Percentiles rank a stretch among this genome's conserved stretches.
Conservation (phyloP, 345 rosid genomes). For the Euclidium syriacum region DNA sequence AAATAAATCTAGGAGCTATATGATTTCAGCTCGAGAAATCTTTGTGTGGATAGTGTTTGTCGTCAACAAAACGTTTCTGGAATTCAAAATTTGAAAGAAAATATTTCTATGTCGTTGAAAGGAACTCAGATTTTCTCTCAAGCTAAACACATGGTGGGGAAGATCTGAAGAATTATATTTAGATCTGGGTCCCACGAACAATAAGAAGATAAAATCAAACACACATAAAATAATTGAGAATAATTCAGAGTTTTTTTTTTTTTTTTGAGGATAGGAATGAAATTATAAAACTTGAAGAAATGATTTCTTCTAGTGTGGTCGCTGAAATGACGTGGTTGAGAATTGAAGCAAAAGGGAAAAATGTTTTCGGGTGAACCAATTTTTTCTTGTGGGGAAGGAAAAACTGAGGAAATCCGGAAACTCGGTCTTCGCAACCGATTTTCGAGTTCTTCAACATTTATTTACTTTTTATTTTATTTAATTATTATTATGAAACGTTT, state of each 20-base stretch:
- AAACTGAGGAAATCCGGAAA: conserved; percentile 19
- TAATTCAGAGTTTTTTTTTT: not conserved
- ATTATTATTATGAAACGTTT: not conserved
- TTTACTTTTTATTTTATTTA: not conserved
- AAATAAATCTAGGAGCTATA: not conserved
- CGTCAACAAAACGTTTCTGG: conserved; percentile 21
- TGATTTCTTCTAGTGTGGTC: not conserved
- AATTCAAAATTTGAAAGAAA: conserved; percentile 19
- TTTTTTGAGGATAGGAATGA: conserved; percentile 14
- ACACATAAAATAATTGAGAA: not conserved
- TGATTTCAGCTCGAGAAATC: not conserved
- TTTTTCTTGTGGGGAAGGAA: not conserved
- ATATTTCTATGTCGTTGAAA: conserved; percentile 24
- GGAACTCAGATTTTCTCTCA: conserved; percentile 16
- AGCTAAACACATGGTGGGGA: conserved; percentile 24
- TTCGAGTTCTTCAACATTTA: not conserved
- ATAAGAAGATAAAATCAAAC: conserved; percentile 24
- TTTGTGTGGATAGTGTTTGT: not conserved
- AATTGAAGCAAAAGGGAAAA: conserved; percentile 26
- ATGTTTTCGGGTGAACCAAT: not conserved
- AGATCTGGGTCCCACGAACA: conserved; percentile 32
- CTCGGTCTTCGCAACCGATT: conserved; percentile 15
- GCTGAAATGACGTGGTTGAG: conserved; percentile 30
- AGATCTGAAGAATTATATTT: conserved; percentile 21
- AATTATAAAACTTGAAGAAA: conserved; percentile 5